Conservation (phyloP, 2,329 filamentous ascomycete species). For the Drechmeria coniospora region DNA sequence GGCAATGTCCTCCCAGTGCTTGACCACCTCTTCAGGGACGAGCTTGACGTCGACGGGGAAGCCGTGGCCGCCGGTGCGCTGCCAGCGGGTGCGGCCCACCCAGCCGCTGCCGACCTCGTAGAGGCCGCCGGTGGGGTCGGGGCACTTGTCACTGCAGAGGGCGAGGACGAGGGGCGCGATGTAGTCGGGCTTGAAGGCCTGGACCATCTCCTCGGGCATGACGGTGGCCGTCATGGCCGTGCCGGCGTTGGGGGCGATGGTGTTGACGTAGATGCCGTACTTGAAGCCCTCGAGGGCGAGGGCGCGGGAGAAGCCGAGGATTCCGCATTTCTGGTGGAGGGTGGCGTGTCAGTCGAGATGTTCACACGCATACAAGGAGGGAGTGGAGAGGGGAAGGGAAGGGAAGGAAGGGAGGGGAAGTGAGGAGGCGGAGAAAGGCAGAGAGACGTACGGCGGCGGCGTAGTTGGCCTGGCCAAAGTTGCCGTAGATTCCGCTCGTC, state of each 20-base stretch:
- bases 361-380: not conserved
- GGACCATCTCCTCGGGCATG: slow-evolving; percentile 91
- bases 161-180: slow-evolving; percentile 85
- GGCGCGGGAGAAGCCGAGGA: slow-evolving; percentile 87
- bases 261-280: slow-evolving; percentile 98
- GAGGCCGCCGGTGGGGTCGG: slow-evolving; percentile 69
- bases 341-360: slow-evolving; percentile 7
- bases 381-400: too few relatives aligned
- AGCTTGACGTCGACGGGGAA: slow-evolving; percentile 79
- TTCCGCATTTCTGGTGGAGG: slow-evolving; percentile 72
- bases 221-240: slow-evolving; percentile 90
- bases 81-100: slow-evolving; percentile 86
- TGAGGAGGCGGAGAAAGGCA: not conserved
- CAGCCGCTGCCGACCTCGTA: slow-evolving; percentile 95
- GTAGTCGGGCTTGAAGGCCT: slow-evolving; percentile 98
- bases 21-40: slow-evolving; percentile 69
- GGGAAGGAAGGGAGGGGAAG: not conserved
- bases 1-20: slow-evolving; percentile 62
- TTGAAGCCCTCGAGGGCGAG: slow-evolving; percentile 86
- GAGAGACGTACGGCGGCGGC: slow-evolving; percentile 62
- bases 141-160: slow-evolving; percentile 72
- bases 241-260: slow-evolving; percentile 92
- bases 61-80: slow-evolving; percentile 73
- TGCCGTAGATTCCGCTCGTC: slow-evolving; percentile 95
- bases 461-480: slow-evolving; percentile 98